Base-by-base conservation (phyloP, 2,329 filamentous ascomycete species). In the Aspergillaceae sp. region DNA sequence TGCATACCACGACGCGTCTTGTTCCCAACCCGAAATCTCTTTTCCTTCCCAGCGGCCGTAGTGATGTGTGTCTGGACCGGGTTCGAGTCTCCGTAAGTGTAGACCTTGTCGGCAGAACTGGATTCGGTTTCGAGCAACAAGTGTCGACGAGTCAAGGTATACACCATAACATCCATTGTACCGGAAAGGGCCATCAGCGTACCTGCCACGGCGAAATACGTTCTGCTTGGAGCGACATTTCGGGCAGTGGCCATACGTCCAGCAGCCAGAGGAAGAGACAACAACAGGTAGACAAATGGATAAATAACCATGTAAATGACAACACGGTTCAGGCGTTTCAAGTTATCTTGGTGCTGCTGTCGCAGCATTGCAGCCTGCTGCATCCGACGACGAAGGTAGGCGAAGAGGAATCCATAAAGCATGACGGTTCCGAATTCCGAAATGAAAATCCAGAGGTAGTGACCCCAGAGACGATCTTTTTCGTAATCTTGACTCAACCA, bases 201-300 rank as follows among this genome's bases (percentile, higher is more conserved):
- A 11, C 76, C 77, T 1, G 74, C 71, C 2, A 74, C 63, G 52
- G 71, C 74, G 37, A 77, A 71, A 49, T 73, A 72, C 8, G 67
- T 64, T n/a, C 59, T 59, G 37, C 65, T 64, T 3, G 64, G 61
- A 2, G 52, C 43, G n/a, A 57, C 37, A 11, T 64, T 59, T 4
- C 60, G 56, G 19, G 63, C 64, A 2, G 60, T 62, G 4, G 61
- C 58, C 68, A 71, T 71, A 28, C 68, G 65, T 7, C 65, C 68
- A 4, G 65, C 67, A 1, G 79, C 80, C 7, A 78, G 71, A 0
- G 83, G 83, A 32, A 88, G 71, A 48, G 83, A 85, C 42, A 79
- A 50, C 7, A 82, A 61, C 2, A 77, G 74, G 59, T 86, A 86
- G 6, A 65, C 68, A 7, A 75, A 45, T 2, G 68, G 68, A 46